Percentiles rank a stretch among this genome's conserved stretches.
Evolutionary conservation across 768 basidiomycete species (phyloP).

Genomic region (Macrolepiota fuliginosa): DNA sequence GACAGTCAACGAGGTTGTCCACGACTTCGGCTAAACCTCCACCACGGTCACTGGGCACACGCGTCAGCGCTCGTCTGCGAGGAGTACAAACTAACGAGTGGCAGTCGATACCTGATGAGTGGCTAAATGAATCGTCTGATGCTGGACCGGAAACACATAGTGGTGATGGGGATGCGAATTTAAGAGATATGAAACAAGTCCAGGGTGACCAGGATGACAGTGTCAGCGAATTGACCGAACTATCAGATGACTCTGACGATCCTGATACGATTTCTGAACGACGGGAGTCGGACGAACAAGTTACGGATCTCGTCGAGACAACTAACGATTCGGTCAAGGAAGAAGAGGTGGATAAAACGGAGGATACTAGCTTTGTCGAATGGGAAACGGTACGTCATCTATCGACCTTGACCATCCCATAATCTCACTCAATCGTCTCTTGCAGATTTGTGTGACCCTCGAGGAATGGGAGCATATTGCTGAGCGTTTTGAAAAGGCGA

Average conservation of each 20-base stretch:
- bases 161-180: constrained; percentile 6
- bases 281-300: neutral
- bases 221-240: constrained; percentile 75
- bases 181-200: constrained; percentile 39
- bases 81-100: constrained; percentile 63
- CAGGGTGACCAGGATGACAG: constrained; percentile 53
- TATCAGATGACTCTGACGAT: constrained; percentile 48
- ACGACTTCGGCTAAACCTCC: constrained; percentile 17
- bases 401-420: neutral
- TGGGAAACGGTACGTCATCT: constrained; percentile 80
- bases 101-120: constrained; percentile 80
- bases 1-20: constrained; percentile 10
- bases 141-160: neutral
- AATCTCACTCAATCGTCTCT: neutral
- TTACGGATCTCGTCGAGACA: constrained; percentile 7
- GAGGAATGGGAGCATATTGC: constrained; percentile 84
- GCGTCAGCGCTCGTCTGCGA: constrained; percentile 65
- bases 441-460: constrained; percentile 78
- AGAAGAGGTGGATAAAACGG: constrained; percentile 11
- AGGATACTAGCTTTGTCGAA: constrained; percentile 55
- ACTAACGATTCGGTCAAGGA: constrained; percentile 10
- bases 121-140: constrained; percentile 40
- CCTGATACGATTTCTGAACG: neutral
- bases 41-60: constrained; percentile 48
- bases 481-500: constrained; percentile 70